Conservation (phyloP, 1,284 basidiomycete species). For the Ceratobasidium sp. region DNA sequence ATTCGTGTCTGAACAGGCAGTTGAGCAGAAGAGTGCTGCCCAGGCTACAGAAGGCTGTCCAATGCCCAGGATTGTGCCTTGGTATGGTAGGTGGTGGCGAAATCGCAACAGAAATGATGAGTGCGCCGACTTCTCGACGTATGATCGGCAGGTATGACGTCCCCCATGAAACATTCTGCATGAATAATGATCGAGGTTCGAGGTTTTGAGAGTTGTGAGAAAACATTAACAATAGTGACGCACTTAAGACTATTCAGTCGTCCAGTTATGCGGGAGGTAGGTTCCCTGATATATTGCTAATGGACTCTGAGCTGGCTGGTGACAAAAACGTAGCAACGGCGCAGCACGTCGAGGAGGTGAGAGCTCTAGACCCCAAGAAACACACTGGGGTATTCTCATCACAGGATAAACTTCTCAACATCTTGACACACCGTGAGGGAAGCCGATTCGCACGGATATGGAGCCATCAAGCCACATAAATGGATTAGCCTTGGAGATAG, state of each 20-base stretch:
- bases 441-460: slow-evolving; percentile 23
- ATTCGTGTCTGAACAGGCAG: neutral
- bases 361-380: slow-evolving; percentile 2
- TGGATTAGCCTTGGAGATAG: neutral
- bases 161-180: neutral
- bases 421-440: slow-evolving; percentile 17
- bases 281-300: neutral
- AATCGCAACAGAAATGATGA: neutral
- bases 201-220: neutral
- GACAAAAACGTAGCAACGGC: neutral
- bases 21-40: neutral
- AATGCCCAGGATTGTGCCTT: neutral
- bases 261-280: neutral
- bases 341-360: neutral
- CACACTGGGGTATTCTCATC: neutral
- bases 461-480: neutral
- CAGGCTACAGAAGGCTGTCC: neutral
- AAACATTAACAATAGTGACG: neutral
- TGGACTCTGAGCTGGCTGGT: neutral
- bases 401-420: neutral
- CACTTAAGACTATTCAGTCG: neutral
- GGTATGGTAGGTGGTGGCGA: neutral
- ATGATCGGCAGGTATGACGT: neutral
- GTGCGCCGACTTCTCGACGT: slow-evolving; percentile 7
- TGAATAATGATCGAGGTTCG: slow-evolving; percentile 7